Conservation (phyloP, 257 asterid species). For the Oldenlandia corymbosa region DNA sequence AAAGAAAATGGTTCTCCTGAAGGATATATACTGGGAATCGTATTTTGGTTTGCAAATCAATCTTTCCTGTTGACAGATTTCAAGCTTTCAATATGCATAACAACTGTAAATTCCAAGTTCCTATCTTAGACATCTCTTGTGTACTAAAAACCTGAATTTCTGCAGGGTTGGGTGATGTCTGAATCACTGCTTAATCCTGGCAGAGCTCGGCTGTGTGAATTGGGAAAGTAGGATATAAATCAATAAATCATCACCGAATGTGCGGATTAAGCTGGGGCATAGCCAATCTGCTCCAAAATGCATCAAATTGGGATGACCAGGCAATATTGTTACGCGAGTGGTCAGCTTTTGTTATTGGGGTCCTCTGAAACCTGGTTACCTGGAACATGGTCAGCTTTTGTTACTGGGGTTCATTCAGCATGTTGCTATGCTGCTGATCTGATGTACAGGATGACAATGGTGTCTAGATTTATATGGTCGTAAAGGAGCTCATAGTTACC, state of each 20-base stretch:
- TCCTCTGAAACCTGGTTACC: not conserved
- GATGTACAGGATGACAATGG: conserved; percentile 8
- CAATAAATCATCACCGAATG: not conserved
- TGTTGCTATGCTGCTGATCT: not conserved
- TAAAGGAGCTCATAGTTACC: not conserved
- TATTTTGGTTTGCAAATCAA: not conserved
- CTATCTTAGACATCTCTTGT: too few relatives aligned
- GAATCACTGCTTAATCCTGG: conserved; percentile 94
- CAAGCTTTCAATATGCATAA: not conserved
- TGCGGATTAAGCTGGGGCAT: not conserved
- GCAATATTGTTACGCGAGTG: not conserved
- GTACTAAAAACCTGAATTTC: conserved; percentile 17
- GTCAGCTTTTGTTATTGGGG: not conserved
- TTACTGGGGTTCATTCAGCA: not conserved
- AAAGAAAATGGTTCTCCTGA: too few relatives aligned
- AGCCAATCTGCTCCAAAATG: not conserved
- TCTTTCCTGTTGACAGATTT: not conserved
- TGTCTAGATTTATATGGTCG: not conserved
- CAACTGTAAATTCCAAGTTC: too few relatives aligned
- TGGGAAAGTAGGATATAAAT: conserved; percentile 24
- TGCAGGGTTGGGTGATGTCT: conserved; percentile 98
- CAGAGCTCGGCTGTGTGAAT: conserved; percentile 66
- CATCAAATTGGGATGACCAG: conserved; percentile 3
- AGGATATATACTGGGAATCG: not conserved
- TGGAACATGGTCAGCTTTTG: not conserved